Evolutionary conservation across 2,329 filamentous ascomycete genomes (phyloP), one percentile per base, ranked within the genome.

Genomic region (Ascochyta pisi): DNA sequence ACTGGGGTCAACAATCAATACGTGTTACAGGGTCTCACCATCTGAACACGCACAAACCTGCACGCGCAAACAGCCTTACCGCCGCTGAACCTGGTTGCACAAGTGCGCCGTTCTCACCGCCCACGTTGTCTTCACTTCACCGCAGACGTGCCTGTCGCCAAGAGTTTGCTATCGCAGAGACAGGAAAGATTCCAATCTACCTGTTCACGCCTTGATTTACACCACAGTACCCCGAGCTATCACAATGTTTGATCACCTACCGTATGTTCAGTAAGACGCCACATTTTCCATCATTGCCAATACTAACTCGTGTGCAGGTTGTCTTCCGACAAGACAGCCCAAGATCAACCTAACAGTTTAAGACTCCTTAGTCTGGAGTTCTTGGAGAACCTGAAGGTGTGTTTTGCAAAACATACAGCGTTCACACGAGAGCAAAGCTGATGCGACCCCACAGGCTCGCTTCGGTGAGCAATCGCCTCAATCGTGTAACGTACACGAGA

Each of bases 401-500:
- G 54, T 26, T 2, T 13, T 42, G 33, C 22, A 16, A 13, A 6
- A 9, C 12, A n/a, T 19, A 5, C 6, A 23, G 3, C 1, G 2
- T 24, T 10, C 13, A 62, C 15, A 10, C 15, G 31, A n/a, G 6
- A 27, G 6, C 12, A 5, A n/a, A 5, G 15, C 42, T 29, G 31
- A 40, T 38, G 38, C n/a, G 9, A 8, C 2, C 27, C n/a, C 2
- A 39, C n/a, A 73, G 68, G 29, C 41, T 27, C 56, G 59, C 6
- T 71, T 73, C n/a, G 69, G 70, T 15, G 56, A 62, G 16, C 43
- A 58, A 1, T 72, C 71, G 4, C 12, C 33, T 8, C 56, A 71
- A 42, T 53, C 63, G 10, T 46, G 24, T 4, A 50, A 50, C 5
- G 65, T 68, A 27, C 53, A 61, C 24, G 41, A 62, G 13, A 57